Percentiles rank a stretch among this genome's conserved stretches.
Conservation (phyloP, 306 rosid genomes). For the Fragaria vesca region DNA sequence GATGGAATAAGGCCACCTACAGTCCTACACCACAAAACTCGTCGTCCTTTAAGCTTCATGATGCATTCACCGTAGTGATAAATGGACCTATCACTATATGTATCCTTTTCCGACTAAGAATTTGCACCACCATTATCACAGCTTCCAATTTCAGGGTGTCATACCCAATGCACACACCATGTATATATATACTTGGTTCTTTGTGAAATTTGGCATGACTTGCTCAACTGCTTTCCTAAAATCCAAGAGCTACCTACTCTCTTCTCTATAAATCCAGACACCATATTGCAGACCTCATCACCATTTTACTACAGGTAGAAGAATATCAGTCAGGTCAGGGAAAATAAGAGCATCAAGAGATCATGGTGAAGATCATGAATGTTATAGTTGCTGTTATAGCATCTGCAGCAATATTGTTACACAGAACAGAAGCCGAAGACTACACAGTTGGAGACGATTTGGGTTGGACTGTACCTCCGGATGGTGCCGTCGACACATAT, state of each 20-base stretch:
- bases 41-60: no score
- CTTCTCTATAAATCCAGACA: not conserved
- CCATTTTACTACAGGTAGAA: not conserved
- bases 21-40: no score
- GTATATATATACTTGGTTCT: not conserved
- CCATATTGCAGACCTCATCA: not conserved
- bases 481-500: constrained; percentile 22
- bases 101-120: not conserved
- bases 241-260: not conserved
- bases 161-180: not conserved
- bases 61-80: no score
- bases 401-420: not conserved
- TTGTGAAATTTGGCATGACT: not conserved
- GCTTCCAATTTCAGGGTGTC: not conserved
- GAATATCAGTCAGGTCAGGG: not conserved
- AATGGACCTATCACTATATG: not conserved
- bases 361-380: constrained; percentile 6
- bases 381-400: not conserved
- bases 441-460: constrained; percentile 33
- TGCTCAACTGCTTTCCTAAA: not conserved
- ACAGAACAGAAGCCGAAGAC: constrained; percentile 26
- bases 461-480: constrained; percentile 48
- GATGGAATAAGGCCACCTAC: no score
- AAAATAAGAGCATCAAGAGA: not conserved
- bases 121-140: no score